Evolutionary conservation across 768 basidiomycete genomes (phyloP), one percentile per base, ranked within the genome.

Genomic region (Lactarius quietus): DNA sequence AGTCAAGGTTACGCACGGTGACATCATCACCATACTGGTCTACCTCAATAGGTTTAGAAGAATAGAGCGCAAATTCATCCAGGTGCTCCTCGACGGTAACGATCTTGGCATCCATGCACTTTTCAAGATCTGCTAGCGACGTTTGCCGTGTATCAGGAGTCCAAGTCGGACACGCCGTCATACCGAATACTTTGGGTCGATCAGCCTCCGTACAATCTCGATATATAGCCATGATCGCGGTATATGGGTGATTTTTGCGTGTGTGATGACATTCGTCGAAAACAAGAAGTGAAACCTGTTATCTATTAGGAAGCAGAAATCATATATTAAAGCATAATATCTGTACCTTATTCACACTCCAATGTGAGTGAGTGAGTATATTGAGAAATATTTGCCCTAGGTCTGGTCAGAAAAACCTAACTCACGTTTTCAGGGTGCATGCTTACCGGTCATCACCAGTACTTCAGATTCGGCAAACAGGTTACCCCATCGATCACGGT

Each of bases 121-220:
- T 77, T 73, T 95, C 91, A 3, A 93, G 78, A 0, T 79, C 79
- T 26, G 78, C 72, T 23, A 95, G 76, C 3, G 90, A 89, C 28
- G 82, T 82, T 23, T 77, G 74, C 0, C 91, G 85, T 59, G 92
- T 83, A 67, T 84, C 87, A 15, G 85, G 81, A 67, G 91, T 90
- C 88, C 89, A 93, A 29, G 93, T 86, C 0, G 93, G 93, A 20
- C 91, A 93, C 0, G 94, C 94, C 0, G 94, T 95, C 87, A 96
- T 90, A 3, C 94, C 94, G 66, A 95, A 92, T n/a, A 96, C 80
- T 73, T 90, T 93, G 12, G 92, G 90, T n/a, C 88, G 80, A 23
- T 77, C 70, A 1, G 70, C 57, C 31, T 48, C 70, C 45, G 76
- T 79, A 52, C 73, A 78, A 60, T 79, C 79, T 66, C 81, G 85